Conservation (phyloP, 331 rosid genomes). For the Cydonia oblonga region DNA sequence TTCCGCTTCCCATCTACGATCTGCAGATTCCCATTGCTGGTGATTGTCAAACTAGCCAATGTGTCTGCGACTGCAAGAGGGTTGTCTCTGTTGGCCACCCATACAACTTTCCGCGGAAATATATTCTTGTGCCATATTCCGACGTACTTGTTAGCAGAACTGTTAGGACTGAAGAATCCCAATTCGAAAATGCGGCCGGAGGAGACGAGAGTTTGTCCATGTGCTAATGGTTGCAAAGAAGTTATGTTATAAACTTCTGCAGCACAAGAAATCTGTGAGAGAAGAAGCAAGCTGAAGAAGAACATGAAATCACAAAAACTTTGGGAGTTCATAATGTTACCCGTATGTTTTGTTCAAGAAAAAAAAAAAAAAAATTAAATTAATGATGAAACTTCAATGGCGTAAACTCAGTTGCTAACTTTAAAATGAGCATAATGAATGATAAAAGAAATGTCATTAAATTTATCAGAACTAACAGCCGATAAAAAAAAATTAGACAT, state of each 20-base stretch:
- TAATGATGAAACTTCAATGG: too few relatives aligned
- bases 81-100: slow-evolving; percentile 14
- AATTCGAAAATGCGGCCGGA: not conserved
- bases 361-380: too few relatives aligned
- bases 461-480: too few relatives aligned
- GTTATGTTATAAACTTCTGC: slow-evolving; percentile 5
- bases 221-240: not conserved
- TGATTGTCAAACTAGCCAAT: not conserved
- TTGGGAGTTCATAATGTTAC: too few relatives aligned
- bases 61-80: not conserved
- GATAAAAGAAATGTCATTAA: too few relatives aligned
- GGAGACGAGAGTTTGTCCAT: slow-evolving; percentile 6
- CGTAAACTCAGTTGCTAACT: too few relatives aligned
- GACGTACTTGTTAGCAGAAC: not conserved
- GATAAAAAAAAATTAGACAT: too few relatives aligned
- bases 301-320: not conserved
- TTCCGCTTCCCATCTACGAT: not conserved
- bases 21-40: not conserved
- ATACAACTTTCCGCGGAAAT: not conserved
- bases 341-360: too few relatives aligned
- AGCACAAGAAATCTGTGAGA: not conserved
- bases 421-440: not conserved
- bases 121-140: slow-evolving; percentile 9
- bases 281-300: not conserved
- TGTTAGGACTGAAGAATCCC: slow-evolving; percentile 6